Percentiles rank a stretch among this genome's conserved stretches.
phyloP scores from a whole-genome alignment of 176 grass and related monocot genomes.

The Avena atlantica region DNA sequence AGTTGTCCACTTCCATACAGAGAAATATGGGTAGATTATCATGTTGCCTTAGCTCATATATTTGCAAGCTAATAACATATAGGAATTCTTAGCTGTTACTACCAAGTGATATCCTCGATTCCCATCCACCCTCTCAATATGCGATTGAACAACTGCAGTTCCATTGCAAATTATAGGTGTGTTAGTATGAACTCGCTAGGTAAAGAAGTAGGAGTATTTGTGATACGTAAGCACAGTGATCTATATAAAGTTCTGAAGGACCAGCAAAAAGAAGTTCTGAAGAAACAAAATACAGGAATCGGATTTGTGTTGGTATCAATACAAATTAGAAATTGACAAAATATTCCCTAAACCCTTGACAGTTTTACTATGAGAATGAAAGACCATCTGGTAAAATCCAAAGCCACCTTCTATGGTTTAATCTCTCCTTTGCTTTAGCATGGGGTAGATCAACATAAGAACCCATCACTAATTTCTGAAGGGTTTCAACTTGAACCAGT shows the following conservation, averaged over 20 bases:
- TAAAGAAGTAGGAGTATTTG: neutral
- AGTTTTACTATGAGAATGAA: neutral
- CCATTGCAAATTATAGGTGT: neutral
- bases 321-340: neutral
- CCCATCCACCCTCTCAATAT: neutral
- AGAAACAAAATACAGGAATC: neutral
- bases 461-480: neutral
- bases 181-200: neutral
- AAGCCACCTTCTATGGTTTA: neutral
- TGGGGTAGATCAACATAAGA: neutral
- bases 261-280: neutral
- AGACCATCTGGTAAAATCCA: neutral
- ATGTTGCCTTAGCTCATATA: neutral
- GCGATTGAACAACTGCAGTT: neutral
- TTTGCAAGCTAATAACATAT: slow-evolving; percentile 8
- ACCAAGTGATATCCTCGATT: neutral
- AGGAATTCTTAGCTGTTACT: neutral
- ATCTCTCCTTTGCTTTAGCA: neutral
- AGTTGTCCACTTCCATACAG: too few relatives aligned
- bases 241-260: neutral
- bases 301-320: neutral
- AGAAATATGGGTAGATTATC: neutral
- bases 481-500: neutral
- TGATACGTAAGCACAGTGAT: neutral
- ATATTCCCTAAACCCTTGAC: neutral